Evolutionary conservation across 805 yeast genomes (phyloP).

Genomic region (Diddensiella santjacobensis): DNA sequence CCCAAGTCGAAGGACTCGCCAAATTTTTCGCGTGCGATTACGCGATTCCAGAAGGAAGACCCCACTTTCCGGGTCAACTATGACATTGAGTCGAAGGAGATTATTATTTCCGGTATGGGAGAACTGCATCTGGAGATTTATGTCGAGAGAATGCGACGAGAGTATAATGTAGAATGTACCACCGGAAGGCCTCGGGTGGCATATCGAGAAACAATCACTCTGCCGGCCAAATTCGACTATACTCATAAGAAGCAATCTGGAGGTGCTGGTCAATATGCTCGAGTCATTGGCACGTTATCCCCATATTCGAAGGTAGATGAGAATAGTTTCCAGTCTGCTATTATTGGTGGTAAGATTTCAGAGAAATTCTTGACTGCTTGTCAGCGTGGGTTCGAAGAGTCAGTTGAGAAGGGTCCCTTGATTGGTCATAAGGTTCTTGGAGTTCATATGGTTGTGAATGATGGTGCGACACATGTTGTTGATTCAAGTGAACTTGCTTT

Average conservation of each 20-base stretch:
- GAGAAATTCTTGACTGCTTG: slow-evolving; percentile 93
- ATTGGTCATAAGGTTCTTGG: slow-evolving; percentile 93
- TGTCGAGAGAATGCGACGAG: slow-evolving; percentile 97
- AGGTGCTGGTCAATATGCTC: slow-evolving; percentile 99
- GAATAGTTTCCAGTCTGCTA: slow-evolving; percentile 64
- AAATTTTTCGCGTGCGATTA: slow-evolving; percentile 93
- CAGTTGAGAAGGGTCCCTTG: slow-evolving; percentile 93
- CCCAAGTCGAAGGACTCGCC: slow-evolving; percentile 85
- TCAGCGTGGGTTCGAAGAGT: slow-evolving; percentile 92
- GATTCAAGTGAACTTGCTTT: slow-evolving; percentile 96
- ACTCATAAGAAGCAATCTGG: slow-evolving; percentile 98
- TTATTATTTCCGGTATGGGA: slow-evolving; percentile 96
- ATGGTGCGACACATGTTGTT: slow-evolving; percentile 96
- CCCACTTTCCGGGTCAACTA: slow-evolving; percentile 94
- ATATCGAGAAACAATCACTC: slow-evolving; percentile 86
- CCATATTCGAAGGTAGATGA: slow-evolving; percentile 43
- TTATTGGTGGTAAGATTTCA: slow-evolving; percentile 96
- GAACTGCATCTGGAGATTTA: slow-evolving; percentile 95
- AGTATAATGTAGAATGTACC: slow-evolving; percentile 89
- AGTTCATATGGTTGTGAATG: slow-evolving; percentile 87
- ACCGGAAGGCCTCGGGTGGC: slow-evolving; percentile 99
- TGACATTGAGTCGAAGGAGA: slow-evolving; percentile 89
- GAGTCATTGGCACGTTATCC: slow-evolving; percentile 80
- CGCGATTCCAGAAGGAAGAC: slow-evolving; percentile 97
- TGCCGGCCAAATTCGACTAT: slow-evolving; percentile 76